Evolutionary conservation across 768 basidiomycete species (phyloP), one percentile per base, ranked within the genome.

Genomic region (Nevesoporus exiguus): DNA sequence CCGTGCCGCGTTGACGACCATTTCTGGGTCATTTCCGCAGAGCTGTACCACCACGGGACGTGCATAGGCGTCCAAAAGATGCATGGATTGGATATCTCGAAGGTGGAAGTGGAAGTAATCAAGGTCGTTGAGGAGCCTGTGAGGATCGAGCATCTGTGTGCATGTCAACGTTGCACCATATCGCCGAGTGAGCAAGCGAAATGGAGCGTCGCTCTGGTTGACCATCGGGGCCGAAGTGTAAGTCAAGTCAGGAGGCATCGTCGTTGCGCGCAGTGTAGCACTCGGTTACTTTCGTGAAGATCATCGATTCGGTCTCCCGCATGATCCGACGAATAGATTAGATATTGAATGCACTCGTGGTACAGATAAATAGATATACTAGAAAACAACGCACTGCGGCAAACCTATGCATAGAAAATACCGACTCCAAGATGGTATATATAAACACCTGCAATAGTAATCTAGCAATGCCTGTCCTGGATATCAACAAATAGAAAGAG

Each of bases 151-250:
- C 90, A 92, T 92, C 64, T 91, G 88, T 3, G 89, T 87, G 69
- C 87, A 90, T 15, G 82, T 74, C 60, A 84, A 64, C 1, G 87
- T 88, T 25, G 85, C 80, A 19, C 85, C 84, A 67, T 90, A 77
- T 55, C 72, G 74, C 51, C 80, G 76, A 3, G 80, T 79, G 48
- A 90, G 77, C 13, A 80, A 58, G 31, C 89, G 78, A 61, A 90
- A 91, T 1, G 89, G 85, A 0, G 86, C 76, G 60, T 92, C 89
- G 25, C 86, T 88, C 64, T 90, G 88, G 54, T 87, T 84, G 53
- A 91, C 80, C 88, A 90, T 90, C 3, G 87, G 88, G 7, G 88
- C 87, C 7, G 84, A 76, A 49, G 88, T 77, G 52, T 69, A 75
- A 22, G 64, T 57, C 53, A 76, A 58, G 52, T 71, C 61, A 1